Evolutionary conservation across 345 rosid genomes (phyloP).

Genomic region (Populus deltoides): DNA sequence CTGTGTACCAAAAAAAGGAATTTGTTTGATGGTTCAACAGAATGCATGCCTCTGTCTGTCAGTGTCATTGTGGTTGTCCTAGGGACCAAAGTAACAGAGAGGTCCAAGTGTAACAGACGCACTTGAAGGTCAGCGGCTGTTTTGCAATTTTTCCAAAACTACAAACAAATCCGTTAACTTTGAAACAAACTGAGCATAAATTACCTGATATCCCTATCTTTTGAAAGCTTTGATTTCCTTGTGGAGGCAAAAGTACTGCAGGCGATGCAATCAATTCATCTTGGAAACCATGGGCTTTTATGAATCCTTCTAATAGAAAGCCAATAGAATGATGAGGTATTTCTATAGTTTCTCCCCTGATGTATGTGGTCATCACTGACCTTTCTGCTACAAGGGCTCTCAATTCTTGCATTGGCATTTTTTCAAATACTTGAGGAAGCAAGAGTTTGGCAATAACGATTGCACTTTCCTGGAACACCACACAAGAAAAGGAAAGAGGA

Average conservation of each 20-base stretch:
- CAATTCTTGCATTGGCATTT: constrained; percentile 68
- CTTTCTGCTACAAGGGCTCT: constrained; percentile 71
- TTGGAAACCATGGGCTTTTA: constrained; percentile 52
- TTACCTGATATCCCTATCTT: constrained; percentile 58
- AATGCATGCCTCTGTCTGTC: not conserved
- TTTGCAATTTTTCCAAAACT: not conserved
- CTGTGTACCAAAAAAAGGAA: not conserved
- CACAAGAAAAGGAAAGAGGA: not conserved
- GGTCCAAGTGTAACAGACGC: not conserved
- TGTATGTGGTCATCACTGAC: constrained; percentile 51
- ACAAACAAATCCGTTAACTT: not conserved
- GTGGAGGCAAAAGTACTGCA: constrained; percentile 51
- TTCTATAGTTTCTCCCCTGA: constrained; percentile 72
- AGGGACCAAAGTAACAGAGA: not conserved
- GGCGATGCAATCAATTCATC: constrained; percentile 66
- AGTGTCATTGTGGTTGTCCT: not conserved
- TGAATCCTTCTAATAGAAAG: constrained; percentile 71
- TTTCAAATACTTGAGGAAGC: constrained; percentile 87
- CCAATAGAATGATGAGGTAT: constrained; percentile 58
- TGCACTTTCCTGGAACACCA: constrained; percentile 75
- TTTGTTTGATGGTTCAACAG: not conserved
- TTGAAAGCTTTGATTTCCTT: constrained; percentile 23
- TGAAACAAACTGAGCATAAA: not conserved
- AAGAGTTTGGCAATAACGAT: constrained; percentile 64
- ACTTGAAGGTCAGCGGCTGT: not conserved